phyloP scores from a whole-genome alignment of 306 rosid genomes.

The Crotalaria pallida region DNA sequence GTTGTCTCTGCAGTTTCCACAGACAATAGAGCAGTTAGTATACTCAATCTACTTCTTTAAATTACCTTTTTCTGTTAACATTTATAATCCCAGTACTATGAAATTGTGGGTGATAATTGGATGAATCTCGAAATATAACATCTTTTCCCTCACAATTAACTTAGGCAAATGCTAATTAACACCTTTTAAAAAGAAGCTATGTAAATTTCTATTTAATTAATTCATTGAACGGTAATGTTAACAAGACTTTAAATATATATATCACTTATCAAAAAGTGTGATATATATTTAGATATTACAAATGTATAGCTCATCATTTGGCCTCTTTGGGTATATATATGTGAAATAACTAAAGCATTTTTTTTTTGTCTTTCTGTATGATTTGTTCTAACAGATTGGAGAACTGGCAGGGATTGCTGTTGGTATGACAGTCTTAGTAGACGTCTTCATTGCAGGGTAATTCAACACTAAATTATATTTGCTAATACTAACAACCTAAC shows the following conservation, averaged over 20 bases:
- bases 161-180: too few species aligned
- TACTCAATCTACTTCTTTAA: neutral
- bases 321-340: too few species aligned
- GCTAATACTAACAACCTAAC: too few species aligned
- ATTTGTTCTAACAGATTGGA: constrained; percentile 38
- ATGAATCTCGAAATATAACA: neutral
- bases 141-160: neutral
- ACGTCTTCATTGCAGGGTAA: constrained; percentile 68
- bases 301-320: neutral
- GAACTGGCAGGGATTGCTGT: constrained; percentile 66
- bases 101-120: neutral
- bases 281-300: neutral
- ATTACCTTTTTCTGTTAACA: neutral
- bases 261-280: too few species aligned
- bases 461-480: neutral
- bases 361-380: neutral
- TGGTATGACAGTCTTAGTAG: constrained; percentile 51
- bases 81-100: neutral
- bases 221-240: too few species aligned
- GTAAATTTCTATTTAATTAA: too few species aligned
- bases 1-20: constrained; percentile 74
- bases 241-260: too few species aligned
- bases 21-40: constrained; percentile 60
- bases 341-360: neutral
- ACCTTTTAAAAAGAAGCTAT: too few species aligned